Conservation (phyloP, 2,329 filamentous ascomycete species). For the Pseudogymnoascus sp. region DNA sequence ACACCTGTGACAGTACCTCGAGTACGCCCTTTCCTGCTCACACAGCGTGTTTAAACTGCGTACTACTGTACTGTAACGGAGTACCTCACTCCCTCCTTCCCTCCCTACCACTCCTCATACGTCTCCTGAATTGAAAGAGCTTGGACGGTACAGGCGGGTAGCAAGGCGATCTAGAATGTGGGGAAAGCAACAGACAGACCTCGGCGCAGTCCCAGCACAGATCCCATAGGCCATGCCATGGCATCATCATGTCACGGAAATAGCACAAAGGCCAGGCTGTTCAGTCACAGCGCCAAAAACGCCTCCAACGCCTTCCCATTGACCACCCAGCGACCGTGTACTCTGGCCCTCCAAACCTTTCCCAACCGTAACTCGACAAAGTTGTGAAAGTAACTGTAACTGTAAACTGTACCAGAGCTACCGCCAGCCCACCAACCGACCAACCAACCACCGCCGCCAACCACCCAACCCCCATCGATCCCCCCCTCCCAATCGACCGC, state of each 20-base stretch:
- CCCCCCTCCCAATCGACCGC: neutral
- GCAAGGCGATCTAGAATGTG: neutral
- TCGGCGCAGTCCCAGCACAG: neutral
- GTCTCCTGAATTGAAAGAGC: neutral
- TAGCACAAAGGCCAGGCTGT: constrained; percentile 1
- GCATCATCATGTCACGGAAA: neutral
- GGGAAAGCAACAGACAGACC: neutral
- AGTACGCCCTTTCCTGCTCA: no score
- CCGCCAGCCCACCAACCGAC: neutral
- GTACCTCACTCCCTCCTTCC: neutral
- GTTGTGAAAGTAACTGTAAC: no score
- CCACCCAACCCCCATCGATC: neutral
- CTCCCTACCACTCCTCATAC: neutral
- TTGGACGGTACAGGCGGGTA: neutral
- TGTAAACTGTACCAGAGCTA: no score
- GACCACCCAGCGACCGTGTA: constrained; percentile 2
- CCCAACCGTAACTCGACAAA: no score
- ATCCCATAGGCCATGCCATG: neutral
- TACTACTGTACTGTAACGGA: neutral
- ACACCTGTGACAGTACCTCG: neutral
- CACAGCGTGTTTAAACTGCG: no score
- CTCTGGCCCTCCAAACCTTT: no score
- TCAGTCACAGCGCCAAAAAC: neutral
- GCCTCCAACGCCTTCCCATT: neutral
- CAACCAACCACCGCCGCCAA: neutral